Evolutionary conservation across 2,329 filamentous ascomycete species (phyloP), one percentile per base, ranked within the genome.

Genomic region (Paracamarosporium sp.): DNA sequence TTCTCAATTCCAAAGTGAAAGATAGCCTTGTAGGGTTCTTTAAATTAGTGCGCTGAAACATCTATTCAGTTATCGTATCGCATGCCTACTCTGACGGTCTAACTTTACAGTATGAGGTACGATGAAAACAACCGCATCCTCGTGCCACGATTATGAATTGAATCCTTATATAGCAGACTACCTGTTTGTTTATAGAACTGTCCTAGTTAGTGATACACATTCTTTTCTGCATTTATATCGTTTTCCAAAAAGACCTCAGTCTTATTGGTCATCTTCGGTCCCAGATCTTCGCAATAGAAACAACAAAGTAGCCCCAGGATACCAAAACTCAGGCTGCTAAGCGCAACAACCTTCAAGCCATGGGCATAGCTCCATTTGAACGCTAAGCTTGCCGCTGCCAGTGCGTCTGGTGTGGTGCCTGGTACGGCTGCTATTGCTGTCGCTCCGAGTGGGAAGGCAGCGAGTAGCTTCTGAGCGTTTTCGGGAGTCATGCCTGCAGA

Each of bases 221-320:
- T 70, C 59, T 66, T 70, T 17, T 68, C 66, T 9, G 65, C 66
- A 52, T 68, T 61, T 17, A 66, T 54, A 57, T 70, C 68, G 31
- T 70, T 70, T 53, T 69, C 68, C 36, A 70, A 53, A 44, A 68
- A 70, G 1, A 68, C 59, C 53, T 70, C 65, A 11, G 64, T 66
- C 62, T 66, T 69, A n/a, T 66, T 55, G n/a, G 60, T 65, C 66
- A 68, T 70, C 61, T 70, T 70, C 9, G 59, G 61, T 6, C 57
- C 62, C 20, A 69, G 28, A 55, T 70, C 66, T 44, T 69, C 61
- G 38, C 65, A 67, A 12, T 53, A 61, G 31, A 69, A 59, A 24
- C 44, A 47, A 12, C 27, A 33, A 3, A 47, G n/a, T 17, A 47
- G 44, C 3, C 44, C 44, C 17, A 47, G 6, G 11, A 47, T 22